Evolutionary conservation across 148 eudicot genomes (phyloP), one percentile per base, ranked within the genome.

Genomic region (Heliosperma pusillum): DNA sequence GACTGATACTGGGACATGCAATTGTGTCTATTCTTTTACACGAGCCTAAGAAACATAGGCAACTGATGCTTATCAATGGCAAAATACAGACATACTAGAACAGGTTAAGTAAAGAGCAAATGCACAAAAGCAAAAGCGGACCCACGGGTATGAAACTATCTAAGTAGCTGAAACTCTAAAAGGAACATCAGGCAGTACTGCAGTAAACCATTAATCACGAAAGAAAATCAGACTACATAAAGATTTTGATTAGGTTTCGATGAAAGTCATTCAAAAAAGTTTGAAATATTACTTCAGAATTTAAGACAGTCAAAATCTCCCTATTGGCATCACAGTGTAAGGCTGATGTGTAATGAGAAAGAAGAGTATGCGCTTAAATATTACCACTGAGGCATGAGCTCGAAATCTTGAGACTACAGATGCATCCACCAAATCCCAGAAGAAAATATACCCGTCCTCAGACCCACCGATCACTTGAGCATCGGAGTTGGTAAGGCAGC

Each of bases 371-470:
- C 25, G 57, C 27, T 56, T 22, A 65, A 29, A 79, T 78, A 56
- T 78, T 91, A 92, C 98, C 96, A 94, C 98, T 59, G 93, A 91
- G 40, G 86, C 76, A 80, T 94, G 98, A 73, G 98, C 98, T 66
- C 89, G 97, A 74, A 94, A 94, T 68, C 86, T 90, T 78, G 97
- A 82, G 3, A 85, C 85, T 25, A 90, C 82, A 24, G 90, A 85
- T 68, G 96, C 97, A 84, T 94, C 97, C 30, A 94, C 98, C 80
- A 94, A 87, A 86, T 94, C 98, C 98, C 98, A 94, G 87, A 94
- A 92, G 77, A 77, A 94, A 66, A 94, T 71, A 79, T 74, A 82
- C 64, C 98, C 98, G 82, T 94, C 98, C 82, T 94, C 98, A 13
- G 98, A 94, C 61, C 96, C 98, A 64, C 96, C 90, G 82, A 86